phyloP scores from a whole-genome alignment of 306 rosid species.

The Citrullus colocynthis region DNA sequence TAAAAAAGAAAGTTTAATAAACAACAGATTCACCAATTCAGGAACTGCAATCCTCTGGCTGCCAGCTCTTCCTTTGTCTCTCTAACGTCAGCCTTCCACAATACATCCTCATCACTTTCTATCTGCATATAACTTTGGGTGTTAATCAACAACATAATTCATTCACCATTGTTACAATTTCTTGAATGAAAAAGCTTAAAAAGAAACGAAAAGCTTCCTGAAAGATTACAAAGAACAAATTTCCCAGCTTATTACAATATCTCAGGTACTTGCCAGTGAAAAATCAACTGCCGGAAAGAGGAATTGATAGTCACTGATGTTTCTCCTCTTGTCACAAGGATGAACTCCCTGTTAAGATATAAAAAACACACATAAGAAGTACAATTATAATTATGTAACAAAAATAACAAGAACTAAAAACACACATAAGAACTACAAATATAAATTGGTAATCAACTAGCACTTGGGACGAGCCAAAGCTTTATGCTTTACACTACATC shows the following conservation, averaged over 20 bases:
- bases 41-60: conserved; percentile 59
- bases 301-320: conserved; percentile 24
- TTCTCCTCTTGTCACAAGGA: conserved; percentile 33
- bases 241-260: neutral
- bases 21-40: conserved; percentile 49
- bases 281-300: conserved; percentile 34
- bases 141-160: neutral
- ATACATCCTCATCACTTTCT: conserved; percentile 60
- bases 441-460: neutral
- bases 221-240: conserved; percentile 5
- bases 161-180: neutral
- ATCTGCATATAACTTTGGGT: conserved; percentile 35
- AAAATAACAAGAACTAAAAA: neutral
- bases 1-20: neutral
- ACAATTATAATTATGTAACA: neutral
- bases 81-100: conserved; percentile 67
- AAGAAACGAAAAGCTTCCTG: conserved; percentile 17
- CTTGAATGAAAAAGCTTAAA: conserved; percentile 3
- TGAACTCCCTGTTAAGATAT: conserved; percentile 30
- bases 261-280: conserved; percentile 27
- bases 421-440: neutral
- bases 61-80: conserved; percentile 79
- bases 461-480: neutral
- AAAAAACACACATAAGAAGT: neutral
- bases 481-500: neutral